Conservation (phyloP, 1,284 basidiomycete species). For the Rugosomyces carneus region DNA sequence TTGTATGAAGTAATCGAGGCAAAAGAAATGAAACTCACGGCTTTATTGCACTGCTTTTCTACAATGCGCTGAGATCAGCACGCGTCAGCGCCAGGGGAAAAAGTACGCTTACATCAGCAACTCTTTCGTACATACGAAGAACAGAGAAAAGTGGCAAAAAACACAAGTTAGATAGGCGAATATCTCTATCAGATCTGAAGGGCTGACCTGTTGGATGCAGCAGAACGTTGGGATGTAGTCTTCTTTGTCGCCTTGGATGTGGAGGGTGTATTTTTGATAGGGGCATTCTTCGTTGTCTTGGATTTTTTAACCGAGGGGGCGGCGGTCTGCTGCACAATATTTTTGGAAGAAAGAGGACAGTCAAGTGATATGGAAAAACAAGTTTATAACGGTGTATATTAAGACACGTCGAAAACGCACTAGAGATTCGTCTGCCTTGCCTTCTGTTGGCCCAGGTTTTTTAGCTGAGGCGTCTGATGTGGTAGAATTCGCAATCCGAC, state of each 20-base stretch:
- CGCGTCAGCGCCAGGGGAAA: conserved; percentile 5
- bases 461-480: conserved; percentile 11
- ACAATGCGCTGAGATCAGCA: conserved; percentile 19
- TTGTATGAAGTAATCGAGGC: conserved; percentile 1
- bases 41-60: conserved; percentile 16
- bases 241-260: conserved; percentile 15
- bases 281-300: conserved; percentile 24
- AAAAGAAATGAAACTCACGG: conserved; percentile 19
- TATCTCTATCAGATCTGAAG: not conserved
- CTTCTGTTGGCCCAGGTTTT: conserved; percentile 7
- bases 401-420: conserved; percentile 14
- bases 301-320: conserved; percentile 30
- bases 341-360: not conserved
- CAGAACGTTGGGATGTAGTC: conserved; percentile 17
- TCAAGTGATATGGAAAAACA: not conserved
- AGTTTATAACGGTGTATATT: not conserved
- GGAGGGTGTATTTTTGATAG: conserved; percentile 22
- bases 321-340: conserved; percentile 5
- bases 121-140: conserved; percentile 13
- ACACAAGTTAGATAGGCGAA: conserved; percentile 2
- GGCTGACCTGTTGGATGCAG: conserved; percentile 11
- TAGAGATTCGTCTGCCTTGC: conserved; percentile 4
- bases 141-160: conserved; percentile 3
- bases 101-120: conserved; percentile 23
- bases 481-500: conserved; percentile 26